A percentile compares a stretch with the other conserved stretches of the same genome.
Evolutionary conservation across 2,329 filamentous ascomycete genomes (phyloP).

Genomic region (Penicillium freii): DNA sequence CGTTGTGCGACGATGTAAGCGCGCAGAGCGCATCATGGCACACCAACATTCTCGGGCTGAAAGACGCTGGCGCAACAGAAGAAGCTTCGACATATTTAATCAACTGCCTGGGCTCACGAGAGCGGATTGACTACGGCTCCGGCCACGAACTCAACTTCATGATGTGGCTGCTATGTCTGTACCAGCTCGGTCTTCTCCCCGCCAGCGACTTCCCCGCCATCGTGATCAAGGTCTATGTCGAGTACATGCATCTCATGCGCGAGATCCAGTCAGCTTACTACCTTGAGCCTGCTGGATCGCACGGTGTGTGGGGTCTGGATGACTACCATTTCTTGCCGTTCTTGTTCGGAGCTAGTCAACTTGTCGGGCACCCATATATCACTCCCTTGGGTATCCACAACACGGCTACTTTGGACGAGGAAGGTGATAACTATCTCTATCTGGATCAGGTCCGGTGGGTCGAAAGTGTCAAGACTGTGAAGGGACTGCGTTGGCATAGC

Average conservation of each 20-base stretch:
- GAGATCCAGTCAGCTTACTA: conserved; percentile 89
- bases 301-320: conserved; percentile 96
- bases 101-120: conserved; percentile 80
- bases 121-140: conserved; percentile 91
- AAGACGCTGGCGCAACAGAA: conserved; percentile 53
- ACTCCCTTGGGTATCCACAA: conserved; percentile 83
- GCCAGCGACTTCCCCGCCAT: conserved; percentile 68
- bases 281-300: conserved; percentile 91
- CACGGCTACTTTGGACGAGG: conserved; percentile 81
- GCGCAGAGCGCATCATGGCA: conserved; percentile 44
- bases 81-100: conserved; percentile 79
- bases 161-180: conserved; percentile 93
- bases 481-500: conserved; percentile 90
- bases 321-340: conserved; percentile 98
- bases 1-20: conserved; percentile 62
- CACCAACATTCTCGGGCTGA: conserved; percentile 38
- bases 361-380: conserved; percentile 78
- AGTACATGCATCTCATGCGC: conserved; percentile 85
- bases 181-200: conserved; percentile 68
- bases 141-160: conserved; percentile 97
- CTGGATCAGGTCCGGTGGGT: conserved; percentile 91
- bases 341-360: conserved; percentile 87
- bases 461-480: conserved; percentile 93
- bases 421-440: conserved; percentile 79
- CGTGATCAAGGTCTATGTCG: conserved; percentile 73